Evolutionary conservation across 202 grass and related monocot species (phyloP).

Genomic region (Tripidium arundinaceum): DNA sequence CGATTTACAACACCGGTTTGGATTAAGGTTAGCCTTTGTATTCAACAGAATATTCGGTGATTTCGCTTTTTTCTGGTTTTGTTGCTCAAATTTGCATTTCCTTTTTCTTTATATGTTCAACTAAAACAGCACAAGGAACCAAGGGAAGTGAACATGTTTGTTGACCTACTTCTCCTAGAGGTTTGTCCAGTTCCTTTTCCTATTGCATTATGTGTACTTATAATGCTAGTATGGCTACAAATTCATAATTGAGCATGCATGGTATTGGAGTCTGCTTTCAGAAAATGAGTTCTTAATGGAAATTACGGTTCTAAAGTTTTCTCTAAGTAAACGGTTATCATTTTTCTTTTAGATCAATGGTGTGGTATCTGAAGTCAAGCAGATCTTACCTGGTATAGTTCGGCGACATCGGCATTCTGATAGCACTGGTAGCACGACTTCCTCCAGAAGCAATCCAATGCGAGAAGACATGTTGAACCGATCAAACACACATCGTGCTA

Average conservation of each 20-base stretch:
- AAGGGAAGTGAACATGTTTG: constrained; percentile 98
- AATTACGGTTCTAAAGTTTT: background rate
- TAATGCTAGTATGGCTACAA: background rate
- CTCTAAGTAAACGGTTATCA: constrained; percentile 7
- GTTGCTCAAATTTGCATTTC: constrained; percentile 25
- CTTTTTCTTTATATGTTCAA: constrained; percentile 34
- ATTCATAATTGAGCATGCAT: constrained; percentile 10
- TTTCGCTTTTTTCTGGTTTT: constrained; percentile 7
- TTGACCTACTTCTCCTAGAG: constrained; percentile 98
- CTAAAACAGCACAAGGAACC: constrained; percentile 95
- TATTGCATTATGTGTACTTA: background rate
- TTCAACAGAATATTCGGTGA: constrained; percentile 8
- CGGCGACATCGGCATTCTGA: constrained; percentile 83
- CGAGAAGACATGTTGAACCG: constrained; percentile 76
- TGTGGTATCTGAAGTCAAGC: constrained; percentile 73
- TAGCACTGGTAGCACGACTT: constrained; percentile 90
- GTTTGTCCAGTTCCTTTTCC: constrained; percentile 43
- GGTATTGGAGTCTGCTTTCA: background rate
- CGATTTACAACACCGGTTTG: constrained; percentile 92
- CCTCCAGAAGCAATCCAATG: constrained; percentile 89
- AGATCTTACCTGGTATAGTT: constrained; percentile 86
- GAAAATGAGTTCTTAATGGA: constrained; percentile 5
- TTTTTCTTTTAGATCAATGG: constrained; percentile 65
- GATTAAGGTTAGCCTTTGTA: constrained; percentile 68
- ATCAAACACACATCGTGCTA: constrained; percentile 69